phyloP scores from a whole-genome alignment of 805 yeast species.

The Candida pseudofarinosa region DNA sequence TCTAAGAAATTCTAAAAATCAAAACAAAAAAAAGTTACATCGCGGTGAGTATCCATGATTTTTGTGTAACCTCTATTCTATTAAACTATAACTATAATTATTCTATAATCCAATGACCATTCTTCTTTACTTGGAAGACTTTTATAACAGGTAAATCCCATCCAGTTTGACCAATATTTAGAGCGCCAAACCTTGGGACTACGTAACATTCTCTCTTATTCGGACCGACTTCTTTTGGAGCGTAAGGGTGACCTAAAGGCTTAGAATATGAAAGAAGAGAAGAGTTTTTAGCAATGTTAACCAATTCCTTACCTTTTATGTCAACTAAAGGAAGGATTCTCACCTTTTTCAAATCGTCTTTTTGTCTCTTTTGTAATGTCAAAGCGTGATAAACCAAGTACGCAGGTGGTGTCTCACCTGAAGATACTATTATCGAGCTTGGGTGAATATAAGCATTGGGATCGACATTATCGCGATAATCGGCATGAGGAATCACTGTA shows the following conservation, averaged over 20 bases:
- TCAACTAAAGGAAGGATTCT: slow-evolving; percentile 78
- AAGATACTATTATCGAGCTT: slow-evolving; percentile 53
- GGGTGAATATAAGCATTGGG: slow-evolving; percentile 79
- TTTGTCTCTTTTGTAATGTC: slow-evolving; percentile 44
- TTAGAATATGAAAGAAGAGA: slow-evolving; percentile 79
- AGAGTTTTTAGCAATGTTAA: slow-evolving; percentile 71
- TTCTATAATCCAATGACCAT: slow-evolving; percentile 64
- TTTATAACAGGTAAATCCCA: slow-evolving; percentile 85
- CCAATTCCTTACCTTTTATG: slow-evolving; percentile 66
- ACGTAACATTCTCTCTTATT: slow-evolving; percentile 84
- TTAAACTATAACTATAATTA: slow-evolving; percentile 1
- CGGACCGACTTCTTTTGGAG: slow-evolving; percentile 63
- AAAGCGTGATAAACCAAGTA: slow-evolving; percentile 71
- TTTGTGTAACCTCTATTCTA: not conserved
- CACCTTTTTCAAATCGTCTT: slow-evolving; percentile 40
- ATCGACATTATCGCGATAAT: slow-evolving; percentile 38
- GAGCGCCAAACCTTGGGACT: slow-evolving; percentile 84
- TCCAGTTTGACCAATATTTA: slow-evolving; percentile 81
- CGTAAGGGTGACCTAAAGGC: slow-evolving; percentile 88
- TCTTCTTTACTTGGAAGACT: slow-evolving; percentile 63
- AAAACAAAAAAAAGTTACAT: not conserved
- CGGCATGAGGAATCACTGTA: slow-evolving; percentile 47
- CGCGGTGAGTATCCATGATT: not conserved
- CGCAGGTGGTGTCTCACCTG: slow-evolving; percentile 73
- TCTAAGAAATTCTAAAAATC: not conserved